A percentile compares a stretch with the other conserved stretches of the same genome.
phyloP scores from a whole-genome alignment of 192 early-diverging fungal genomes.

The Coemansia sp. region DNA sequence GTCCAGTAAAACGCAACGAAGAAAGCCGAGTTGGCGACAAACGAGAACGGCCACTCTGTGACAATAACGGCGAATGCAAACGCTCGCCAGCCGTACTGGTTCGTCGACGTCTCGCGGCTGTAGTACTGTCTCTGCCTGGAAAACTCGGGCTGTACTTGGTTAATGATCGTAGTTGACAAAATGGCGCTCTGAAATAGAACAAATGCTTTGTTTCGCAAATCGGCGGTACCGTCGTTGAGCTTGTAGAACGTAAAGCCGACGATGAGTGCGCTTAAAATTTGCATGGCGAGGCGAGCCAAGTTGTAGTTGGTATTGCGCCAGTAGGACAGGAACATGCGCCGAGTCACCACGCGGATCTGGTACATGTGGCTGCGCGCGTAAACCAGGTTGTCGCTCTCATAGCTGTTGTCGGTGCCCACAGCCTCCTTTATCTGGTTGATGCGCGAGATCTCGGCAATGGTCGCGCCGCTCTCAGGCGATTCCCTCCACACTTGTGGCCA shows the following conservation, averaged over 20 bases:
- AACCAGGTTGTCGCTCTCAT: conserved; percentile 16
- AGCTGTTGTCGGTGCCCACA: conserved; percentile 4
- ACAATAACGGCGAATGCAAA: conserved; percentile 61
- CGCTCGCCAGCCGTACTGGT: conserved; percentile 64
- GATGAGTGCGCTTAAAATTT: conserved; percentile 58
- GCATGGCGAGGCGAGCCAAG: conserved; percentile 59
- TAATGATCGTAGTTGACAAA: conserved; percentile 58
- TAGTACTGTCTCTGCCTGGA: conserved; percentile 60
- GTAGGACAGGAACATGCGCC: conserved; percentile 66
- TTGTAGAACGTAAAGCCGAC: conserved; percentile 71
- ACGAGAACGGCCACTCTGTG: conserved; percentile 62
- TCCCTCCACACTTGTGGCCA: conserved; percentile 57
- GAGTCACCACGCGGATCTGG: conserved; percentile 60
- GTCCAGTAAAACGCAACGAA: conserved; percentile 62
- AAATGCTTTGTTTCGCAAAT: conserved; percentile 62
- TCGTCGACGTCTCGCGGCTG: conserved; percentile 61
- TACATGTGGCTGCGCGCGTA: conserved; percentile 35
- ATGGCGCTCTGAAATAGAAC: conserved; percentile 51
- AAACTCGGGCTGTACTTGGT: conserved; percentile 65
- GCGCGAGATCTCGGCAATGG: conserved; percentile 37
- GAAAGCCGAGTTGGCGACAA: conserved; percentile 56
- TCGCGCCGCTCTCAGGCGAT: conserved; percentile 30
- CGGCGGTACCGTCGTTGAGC: conserved; percentile 53
- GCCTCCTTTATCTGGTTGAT: conserved; percentile 35
- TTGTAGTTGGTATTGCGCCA: conserved; percentile 73